Evolutionary conservation across 129 eudicot genomes (phyloP).

Genomic region (Chrysanthemum lavandulifolium): DNA sequence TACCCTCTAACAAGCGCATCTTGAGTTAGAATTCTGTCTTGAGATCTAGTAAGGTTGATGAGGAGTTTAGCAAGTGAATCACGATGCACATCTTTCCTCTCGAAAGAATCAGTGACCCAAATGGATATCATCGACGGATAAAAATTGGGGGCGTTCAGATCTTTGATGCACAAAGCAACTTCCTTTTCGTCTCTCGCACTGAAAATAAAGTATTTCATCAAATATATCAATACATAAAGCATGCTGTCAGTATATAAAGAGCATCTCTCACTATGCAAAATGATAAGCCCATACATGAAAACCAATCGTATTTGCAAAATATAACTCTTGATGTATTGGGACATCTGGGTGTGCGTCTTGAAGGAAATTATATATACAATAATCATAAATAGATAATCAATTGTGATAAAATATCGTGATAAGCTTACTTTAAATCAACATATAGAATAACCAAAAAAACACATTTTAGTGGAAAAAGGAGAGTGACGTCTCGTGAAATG

Average conservation of each 20-base stretch:
- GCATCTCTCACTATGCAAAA: neutral
- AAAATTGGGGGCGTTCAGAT: slow-evolving; percentile 72
- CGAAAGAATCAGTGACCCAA: slow-evolving; percentile 91
- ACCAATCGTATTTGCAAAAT: neutral
- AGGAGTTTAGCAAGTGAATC: slow-evolving; percentile 72
- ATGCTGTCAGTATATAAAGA: neutral
- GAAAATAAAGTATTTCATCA: slow-evolving; percentile 18
- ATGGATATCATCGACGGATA: slow-evolving; percentile 77
- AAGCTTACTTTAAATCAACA: too few species aligned
- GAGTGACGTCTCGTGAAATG: too few species aligned
- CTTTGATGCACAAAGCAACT: slow-evolving; percentile 80
- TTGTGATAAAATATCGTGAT: too few species aligned
- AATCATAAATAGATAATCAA: too few species aligned
- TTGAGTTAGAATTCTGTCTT: slow-evolving; percentile 49
- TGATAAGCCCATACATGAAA: neutral
- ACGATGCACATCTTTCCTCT: slow-evolving; percentile 84
- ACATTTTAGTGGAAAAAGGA: too few species aligned
- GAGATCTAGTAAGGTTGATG: slow-evolving; percentile 60
- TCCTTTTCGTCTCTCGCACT: slow-evolving; percentile 94
- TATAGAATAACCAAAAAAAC: too few species aligned
- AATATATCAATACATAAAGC: neutral
- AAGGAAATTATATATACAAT: too few species aligned
- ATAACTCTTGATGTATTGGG: too few species aligned
- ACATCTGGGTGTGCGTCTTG: too few species aligned
- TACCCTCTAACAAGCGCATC: slow-evolving; percentile 84